These are phyloP conservation scores for Hericium alpestre DNA, from an alignment of 768 basidiomycete species.

Conservation along the genomic window DNA sequence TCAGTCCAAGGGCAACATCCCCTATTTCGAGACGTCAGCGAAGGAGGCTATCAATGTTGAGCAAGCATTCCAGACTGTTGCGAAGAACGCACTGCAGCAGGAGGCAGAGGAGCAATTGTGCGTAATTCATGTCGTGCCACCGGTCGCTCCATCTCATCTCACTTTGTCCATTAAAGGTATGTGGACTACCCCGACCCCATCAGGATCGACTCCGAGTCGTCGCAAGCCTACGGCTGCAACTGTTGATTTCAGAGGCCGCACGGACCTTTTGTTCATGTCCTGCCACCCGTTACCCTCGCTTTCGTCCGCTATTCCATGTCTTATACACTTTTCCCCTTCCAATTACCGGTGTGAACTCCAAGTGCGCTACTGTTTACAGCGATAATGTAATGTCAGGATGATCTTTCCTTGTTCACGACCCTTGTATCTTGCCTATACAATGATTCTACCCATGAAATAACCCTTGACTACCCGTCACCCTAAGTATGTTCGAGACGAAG, in stretches of 20 bases:
- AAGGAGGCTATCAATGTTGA: constrained; percentile 99
- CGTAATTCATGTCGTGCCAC: constrained; percentile 16
- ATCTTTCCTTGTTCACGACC: neutral
- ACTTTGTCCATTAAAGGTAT: constrained; percentile 44
- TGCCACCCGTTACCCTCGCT: neutral
- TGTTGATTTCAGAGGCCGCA: constrained; percentile 38
- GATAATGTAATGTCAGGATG: neutral
- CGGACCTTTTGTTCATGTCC: neutral
- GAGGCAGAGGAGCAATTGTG: constrained; percentile 94
- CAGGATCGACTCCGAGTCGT: constrained; percentile 86
- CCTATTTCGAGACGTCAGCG: constrained; percentile 99
- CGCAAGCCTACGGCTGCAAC: constrained; percentile 86
- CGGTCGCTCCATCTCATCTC: constrained; percentile 7
- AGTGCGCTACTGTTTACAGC: neutral
- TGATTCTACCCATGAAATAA: neutral
- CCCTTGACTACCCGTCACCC: too few species aligned
- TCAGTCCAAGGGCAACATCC: constrained; percentile 98
- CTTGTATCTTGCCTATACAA: neutral
- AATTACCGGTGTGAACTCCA: neutral
- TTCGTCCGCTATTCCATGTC: neutral
- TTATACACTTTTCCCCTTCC: neutral
- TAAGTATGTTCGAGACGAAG: too few species aligned
- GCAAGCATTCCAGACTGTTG: constrained; percentile 98
- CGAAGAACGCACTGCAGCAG: constrained; percentile 98
- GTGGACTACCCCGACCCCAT: constrained; percentile 99